These are phyloP conservation scores for Stagonosporopsis chrysanthemi DNA, from an alignment of 2,329 filamentous ascomycete genomes.

Conservation along the genomic window DNA sequence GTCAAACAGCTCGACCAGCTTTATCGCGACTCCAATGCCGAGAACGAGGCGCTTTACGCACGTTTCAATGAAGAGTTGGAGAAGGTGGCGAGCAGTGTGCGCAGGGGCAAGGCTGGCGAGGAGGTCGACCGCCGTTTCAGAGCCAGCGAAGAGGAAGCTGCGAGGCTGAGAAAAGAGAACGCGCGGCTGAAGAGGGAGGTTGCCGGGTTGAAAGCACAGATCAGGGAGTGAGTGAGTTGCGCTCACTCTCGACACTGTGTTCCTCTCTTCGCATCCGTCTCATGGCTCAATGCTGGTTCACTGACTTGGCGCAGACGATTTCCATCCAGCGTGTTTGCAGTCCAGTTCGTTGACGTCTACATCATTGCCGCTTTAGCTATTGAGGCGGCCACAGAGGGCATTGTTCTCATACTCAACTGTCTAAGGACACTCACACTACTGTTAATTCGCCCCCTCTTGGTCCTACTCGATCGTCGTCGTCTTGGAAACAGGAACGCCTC, in stretches of 20 bases:
- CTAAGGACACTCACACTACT: background rate
- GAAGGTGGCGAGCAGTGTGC: slow-evolving; percentile 76
- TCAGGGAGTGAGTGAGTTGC: slow-evolving; percentile 51
- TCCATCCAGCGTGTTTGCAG: slow-evolving; percentile 1
- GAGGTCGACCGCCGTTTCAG: slow-evolving; percentile 75
- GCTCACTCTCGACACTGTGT: background rate
- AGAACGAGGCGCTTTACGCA: slow-evolving; percentile 92
- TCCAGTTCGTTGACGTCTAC: background rate
- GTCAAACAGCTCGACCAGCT: slow-evolving; percentile 84
- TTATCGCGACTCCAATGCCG: slow-evolving; percentile 84
- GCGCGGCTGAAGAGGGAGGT: slow-evolving; percentile 82
- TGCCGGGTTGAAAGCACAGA: slow-evolving; percentile 65
- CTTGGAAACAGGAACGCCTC: background rate
- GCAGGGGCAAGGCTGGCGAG: slow-evolving; percentile 78
- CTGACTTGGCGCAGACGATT: slow-evolving; percentile 10
- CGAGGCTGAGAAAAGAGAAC: slow-evolving; percentile 84
- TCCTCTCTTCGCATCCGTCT: background rate
- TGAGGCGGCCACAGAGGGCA: background rate
- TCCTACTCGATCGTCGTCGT: background rate
- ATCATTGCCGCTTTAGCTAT: background rate
- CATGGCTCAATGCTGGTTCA: background rate
- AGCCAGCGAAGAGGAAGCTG: slow-evolving; percentile 78
- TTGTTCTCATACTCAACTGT: background rate
- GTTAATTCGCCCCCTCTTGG: background rate
- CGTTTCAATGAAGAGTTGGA: slow-evolving; percentile 90